Evolutionary conservation across 129 eudicot genomes (phyloP).

Genomic region (Flaveria trinervia): DNA sequence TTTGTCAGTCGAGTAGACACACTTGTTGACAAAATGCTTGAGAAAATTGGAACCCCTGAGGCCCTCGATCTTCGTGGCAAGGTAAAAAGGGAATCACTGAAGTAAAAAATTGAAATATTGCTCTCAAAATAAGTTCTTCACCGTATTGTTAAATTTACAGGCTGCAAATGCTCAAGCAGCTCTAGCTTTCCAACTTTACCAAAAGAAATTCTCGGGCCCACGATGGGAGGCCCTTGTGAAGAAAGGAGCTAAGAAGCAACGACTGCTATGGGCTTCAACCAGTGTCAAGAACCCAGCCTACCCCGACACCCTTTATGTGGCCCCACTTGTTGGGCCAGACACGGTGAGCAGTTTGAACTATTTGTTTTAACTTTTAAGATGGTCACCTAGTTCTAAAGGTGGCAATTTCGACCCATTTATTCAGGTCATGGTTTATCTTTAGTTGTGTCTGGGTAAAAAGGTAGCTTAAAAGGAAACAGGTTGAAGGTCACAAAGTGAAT

Average conservation of each 20-base stretch:
- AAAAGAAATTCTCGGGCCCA: slow-evolving; percentile 98
- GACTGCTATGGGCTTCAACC: slow-evolving; percentile 96
- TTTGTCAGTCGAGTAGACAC: slow-evolving; percentile 98
- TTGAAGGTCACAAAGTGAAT: neutral
- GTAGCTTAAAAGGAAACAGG: neutral
- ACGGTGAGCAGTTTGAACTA: slow-evolving; percentile 57
- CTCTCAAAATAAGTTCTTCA: neutral
- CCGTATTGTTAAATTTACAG: slow-evolving; percentile 34
- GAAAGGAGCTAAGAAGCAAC: slow-evolving; percentile 99
- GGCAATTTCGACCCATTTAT: neutral
- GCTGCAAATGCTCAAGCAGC: slow-evolving; percentile 99
- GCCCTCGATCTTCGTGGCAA: slow-evolving; percentile 96
- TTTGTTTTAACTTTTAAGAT: neutral
- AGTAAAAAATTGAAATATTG: neutral
- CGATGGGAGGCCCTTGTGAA: slow-evolving; percentile 99
- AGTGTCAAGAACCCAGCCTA: slow-evolving; percentile 99
- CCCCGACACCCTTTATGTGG: slow-evolving; percentile 93
- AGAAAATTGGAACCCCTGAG: slow-evolving; percentile 96
- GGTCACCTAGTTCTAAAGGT: neutral
- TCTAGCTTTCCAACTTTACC: slow-evolving; percentile 93
- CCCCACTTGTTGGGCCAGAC: slow-evolving; percentile 97
- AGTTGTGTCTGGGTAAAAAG: neutral
- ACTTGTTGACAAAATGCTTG: slow-evolving; percentile 95
- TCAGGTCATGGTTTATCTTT: neutral
- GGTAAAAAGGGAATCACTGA: slow-evolving; percentile 45